Evolutionary conservation across 805 yeast species (phyloP).

Genomic region (Helenozyma baotianmanensis): DNA sequence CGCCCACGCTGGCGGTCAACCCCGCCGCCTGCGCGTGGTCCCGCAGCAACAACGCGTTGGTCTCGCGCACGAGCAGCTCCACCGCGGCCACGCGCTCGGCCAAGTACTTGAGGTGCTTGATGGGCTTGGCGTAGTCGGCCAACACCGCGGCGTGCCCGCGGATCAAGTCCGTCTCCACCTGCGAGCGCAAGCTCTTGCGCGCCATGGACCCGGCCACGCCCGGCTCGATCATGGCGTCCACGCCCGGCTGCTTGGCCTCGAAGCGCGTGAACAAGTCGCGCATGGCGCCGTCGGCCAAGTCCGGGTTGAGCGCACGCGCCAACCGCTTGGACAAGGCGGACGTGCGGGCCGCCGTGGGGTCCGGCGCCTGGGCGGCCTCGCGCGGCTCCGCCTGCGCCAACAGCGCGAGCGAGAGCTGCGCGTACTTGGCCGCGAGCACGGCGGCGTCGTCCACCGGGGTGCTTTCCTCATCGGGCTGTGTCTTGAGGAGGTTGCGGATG

Average conservation of each 20-base stretch:
- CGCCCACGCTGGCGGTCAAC: conserved; percentile 22
- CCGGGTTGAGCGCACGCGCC: conserved; percentile 44
- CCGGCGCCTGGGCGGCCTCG: not conserved
- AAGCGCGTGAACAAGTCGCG: conserved; percentile 30
- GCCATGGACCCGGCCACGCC: conserved; percentile 54
- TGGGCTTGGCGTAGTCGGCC: conserved; percentile 30
- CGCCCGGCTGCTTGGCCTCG: conserved; percentile 25
- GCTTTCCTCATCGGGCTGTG: conserved; percentile 1
- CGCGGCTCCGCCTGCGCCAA: conserved; percentile 8
- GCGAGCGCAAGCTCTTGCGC: conserved; percentile 56
- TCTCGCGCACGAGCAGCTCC: conserved; percentile 19
- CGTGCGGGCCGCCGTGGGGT: conserved; percentile 6
- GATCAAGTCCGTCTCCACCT: conserved; percentile 56
- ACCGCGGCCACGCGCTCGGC: conserved; percentile 11
- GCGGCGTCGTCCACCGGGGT: conserved; percentile 6
- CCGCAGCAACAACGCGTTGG: conserved; percentile 37
- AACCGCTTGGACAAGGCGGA: conserved; percentile 39
- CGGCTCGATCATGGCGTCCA: conserved; percentile 40
- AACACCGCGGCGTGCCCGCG: conserved; percentile 42
- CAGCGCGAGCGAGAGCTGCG: conserved; percentile 41
- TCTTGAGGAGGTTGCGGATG: conserved; percentile 26
- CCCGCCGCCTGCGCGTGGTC: conserved; percentile 19
- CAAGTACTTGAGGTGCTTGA: conserved; percentile 19
- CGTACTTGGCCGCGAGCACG: conserved; percentile 44
- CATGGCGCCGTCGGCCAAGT: conserved; percentile 31